Conservation (phyloP, 108 stramenopile genomes). For the Chaetoceros muelleri region DNA sequence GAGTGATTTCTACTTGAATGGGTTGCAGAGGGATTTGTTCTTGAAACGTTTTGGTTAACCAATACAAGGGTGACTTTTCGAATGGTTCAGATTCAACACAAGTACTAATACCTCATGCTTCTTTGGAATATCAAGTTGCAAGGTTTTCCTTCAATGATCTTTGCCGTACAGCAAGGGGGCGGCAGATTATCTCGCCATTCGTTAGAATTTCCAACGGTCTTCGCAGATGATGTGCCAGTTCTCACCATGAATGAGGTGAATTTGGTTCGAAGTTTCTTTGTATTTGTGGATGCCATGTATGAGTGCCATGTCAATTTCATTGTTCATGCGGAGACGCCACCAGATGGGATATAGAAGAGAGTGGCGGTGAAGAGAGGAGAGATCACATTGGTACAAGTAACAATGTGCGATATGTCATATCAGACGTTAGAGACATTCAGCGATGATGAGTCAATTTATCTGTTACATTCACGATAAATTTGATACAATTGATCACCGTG, state of each 20-base stretch:
- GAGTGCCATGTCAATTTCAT: constrained; percentile 63
- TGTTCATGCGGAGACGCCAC: constrained; percentile 32
- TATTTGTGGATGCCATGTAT: constrained; percentile 73
- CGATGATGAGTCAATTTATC: too few species aligned
- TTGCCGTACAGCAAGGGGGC: constrained; percentile 80
- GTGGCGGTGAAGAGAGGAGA: too few species aligned
- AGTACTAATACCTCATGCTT: constrained; percentile 49
- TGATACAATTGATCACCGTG: too few species aligned
- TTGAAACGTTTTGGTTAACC: constrained; percentile 39
- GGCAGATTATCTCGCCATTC: constrained; percentile 86
- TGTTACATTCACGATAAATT: too few species aligned
- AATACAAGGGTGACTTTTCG: constrained; percentile 11
- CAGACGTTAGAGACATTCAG: too few species aligned
- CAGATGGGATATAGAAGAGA: constrained; percentile 23
- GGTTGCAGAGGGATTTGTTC: constrained; percentile 93
- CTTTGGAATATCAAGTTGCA: constrained; percentile 33
- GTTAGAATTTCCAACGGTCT: constrained; percentile 87
- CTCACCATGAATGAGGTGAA: constrained; percentile 74
- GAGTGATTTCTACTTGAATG: constrained; percentile 84
- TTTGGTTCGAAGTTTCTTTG: constrained; percentile 74
- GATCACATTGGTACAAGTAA: too few species aligned
- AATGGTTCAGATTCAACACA: constrained; percentile 31
- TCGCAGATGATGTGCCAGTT: constrained; percentile 69
- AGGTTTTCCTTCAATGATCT: constrained; percentile 82
- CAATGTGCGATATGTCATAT: too few species aligned